Evolutionary conservation across 2,329 filamentous ascomycete genomes (phyloP).

Genomic region (Periglandula ipomoeae): DNA sequence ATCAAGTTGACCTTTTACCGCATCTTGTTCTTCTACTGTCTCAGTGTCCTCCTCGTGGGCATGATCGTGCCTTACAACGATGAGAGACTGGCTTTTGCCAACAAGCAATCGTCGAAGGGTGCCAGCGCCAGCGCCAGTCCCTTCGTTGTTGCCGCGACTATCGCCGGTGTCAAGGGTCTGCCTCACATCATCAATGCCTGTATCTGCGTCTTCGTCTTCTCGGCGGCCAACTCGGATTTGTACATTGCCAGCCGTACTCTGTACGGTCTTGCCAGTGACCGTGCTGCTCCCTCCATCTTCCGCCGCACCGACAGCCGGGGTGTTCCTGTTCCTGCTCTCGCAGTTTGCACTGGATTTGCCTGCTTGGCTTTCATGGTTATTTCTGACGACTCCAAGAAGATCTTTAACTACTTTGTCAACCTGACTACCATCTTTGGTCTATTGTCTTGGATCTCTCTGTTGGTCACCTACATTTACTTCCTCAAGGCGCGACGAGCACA

Average conservation of each 20-base stretch:
- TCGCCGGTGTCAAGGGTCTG: constrained; percentile 53
- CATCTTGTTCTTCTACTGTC: constrained; percentile 71
- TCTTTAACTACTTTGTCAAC: constrained; percentile 60
- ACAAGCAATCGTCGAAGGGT: constrained; percentile 19
- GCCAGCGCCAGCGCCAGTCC: constrained; percentile 45
- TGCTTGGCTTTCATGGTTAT: constrained; percentile 63
- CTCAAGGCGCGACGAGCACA: constrained; percentile 54
- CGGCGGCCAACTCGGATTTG: constrained; percentile 66
- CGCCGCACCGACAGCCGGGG: constrained; percentile 61
- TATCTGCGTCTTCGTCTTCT: constrained; percentile 69
- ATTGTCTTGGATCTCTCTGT: constrained; percentile 58
- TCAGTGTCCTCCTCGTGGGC: constrained; percentile 65
- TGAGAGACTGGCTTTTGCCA: constrained; percentile 47
- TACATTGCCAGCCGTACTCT: constrained; percentile 68
- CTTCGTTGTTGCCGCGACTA: constrained; percentile 63
- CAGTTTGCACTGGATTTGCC: constrained; percentile 49
- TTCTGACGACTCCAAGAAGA: constrained; percentile 41
- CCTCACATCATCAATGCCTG: constrained; percentile 64
- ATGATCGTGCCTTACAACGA: constrained; percentile 70
- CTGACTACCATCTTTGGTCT: constrained; percentile 58
- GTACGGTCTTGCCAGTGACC: constrained; percentile 63
- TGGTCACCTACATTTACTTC: constrained; percentile 60
- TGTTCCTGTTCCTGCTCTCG: constrained; percentile 60
- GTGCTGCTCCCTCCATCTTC: constrained; percentile 63
- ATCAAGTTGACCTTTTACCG: constrained; percentile 77